Percentiles rank a stretch among this genome's conserved stretches.
Conservation (phyloP, 345 rosid genomes). For the Acer yangbiense region DNA sequence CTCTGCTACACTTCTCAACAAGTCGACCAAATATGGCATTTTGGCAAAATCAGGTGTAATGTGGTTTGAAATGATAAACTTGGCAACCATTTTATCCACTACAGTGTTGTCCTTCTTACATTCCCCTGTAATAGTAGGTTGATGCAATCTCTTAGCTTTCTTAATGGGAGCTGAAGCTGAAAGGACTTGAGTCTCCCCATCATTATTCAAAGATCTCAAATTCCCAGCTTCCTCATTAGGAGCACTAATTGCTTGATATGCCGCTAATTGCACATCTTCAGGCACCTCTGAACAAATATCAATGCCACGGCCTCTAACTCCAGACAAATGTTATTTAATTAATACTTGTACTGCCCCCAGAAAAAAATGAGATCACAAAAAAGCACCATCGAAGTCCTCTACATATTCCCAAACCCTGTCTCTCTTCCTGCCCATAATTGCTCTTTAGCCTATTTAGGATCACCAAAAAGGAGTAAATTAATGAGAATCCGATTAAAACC, state of each 20-base stretch:
- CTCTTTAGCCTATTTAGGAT: background rate
- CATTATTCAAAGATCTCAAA: constrained; percentile 3
- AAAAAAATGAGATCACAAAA: constrained; percentile 7
- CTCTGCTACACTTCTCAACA: too few species aligned
- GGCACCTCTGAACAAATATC: too few species aligned
- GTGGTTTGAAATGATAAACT: too few species aligned
- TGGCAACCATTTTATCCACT: too few species aligned
- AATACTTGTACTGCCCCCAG: too few species aligned
- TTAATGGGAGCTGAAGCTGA: too few species aligned
- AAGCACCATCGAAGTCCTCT: background rate
- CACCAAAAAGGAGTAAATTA: background rate
- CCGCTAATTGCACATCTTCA: too few species aligned
- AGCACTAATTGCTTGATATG: constrained; percentile 1
- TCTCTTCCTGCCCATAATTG: constrained; percentile 4
- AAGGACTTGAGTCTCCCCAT: background rate
- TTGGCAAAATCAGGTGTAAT: fast-evolving
- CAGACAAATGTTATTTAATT: constrained; percentile 27
- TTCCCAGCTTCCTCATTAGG: background rate
- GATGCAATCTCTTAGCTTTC: too few species aligned
- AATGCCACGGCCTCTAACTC: constrained; percentile 11
- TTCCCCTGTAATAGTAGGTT: too few species aligned
- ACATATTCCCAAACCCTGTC: constrained; percentile 19
- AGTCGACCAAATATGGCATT: too few species aligned
- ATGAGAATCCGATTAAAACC: background rate
- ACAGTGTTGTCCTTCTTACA: too few species aligned